Base-by-base conservation (phyloP, 148 eudicot species). In the Cornus florida region DNA sequence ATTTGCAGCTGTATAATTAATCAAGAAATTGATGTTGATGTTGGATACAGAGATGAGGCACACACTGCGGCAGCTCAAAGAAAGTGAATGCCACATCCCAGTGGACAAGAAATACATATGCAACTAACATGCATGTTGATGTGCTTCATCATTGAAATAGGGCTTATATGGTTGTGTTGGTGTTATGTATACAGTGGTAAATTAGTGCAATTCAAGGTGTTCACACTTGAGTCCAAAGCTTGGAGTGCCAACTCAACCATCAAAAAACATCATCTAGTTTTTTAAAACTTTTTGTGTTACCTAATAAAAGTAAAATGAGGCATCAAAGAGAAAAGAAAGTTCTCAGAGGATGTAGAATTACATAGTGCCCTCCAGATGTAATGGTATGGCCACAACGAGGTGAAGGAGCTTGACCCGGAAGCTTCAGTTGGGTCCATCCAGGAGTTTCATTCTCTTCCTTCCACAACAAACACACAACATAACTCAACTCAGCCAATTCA, bases 381-480 rank as follows among this genome's bases (percentile, higher is more conserved):
- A 91, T 84, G 65, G 95, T 90, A 87, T 97, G 99, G 70, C 99
- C 99, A 84, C 98, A 97, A 57, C 97, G 90, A 14, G 98, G 86
- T 79, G 93, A 85, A 78, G 99, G 98, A 78, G 97, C 87, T 87
- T 94, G 99, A 79, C 99, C 99, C 39, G 99, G 99, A 89, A 97
- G 97, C 96, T 97, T 97, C 83, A 97, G 74, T 77, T 94, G 95
- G 71, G 99, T 92, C 99, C 99, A 97, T 77, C 97, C 99, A 74
- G 99, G 98, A 80, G 90, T 78, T 89, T 94, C 99, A 84, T 88
- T 97, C 86, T 97, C 99, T 97, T 86, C 94, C 94, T 93, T 94
- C 83, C 93, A 88, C 87, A 92, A 84, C 64, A 84, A 86, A 83
- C 66, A 77, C 69, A 72, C 50, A 70, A 60, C 39, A 65, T 23